Conservation (phyloP, 352 stramenopile species). For the Phytophthora fragariae region DNA sequence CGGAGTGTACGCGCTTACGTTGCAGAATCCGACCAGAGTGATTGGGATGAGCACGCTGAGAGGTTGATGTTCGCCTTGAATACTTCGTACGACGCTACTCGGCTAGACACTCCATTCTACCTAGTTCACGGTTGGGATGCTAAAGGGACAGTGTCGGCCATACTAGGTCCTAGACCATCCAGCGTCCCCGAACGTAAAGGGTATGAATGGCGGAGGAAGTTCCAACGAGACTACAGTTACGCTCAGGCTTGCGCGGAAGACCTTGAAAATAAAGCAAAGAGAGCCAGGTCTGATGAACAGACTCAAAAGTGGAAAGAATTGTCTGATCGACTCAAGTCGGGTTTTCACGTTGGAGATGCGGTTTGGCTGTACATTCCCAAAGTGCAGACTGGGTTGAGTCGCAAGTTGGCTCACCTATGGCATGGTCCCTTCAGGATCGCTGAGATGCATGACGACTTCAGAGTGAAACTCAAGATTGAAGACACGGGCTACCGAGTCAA, state of each 20-base stretch:
- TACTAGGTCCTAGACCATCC: neutral
- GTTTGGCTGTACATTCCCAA: too few relatives aligned
- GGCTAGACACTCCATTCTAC: slow-evolving; percentile 22
- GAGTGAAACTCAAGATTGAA: neutral
- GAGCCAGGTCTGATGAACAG: neutral
- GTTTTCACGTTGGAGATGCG: neutral
- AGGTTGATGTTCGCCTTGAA: slow-evolving; percentile 34
- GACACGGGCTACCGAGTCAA: neutral
- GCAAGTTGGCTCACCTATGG: slow-evolving; percentile 1
- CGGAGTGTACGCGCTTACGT: slow-evolving; percentile 23
- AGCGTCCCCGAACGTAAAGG: neutral
- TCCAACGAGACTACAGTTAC: slow-evolving; percentile 9
- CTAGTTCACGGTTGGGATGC: slow-evolving; percentile 29
- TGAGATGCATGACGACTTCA: neutral
- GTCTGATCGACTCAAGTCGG: neutral
- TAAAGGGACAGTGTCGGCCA: neutral
- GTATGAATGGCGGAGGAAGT: slow-evolving; percentile 5
- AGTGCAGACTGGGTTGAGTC: too few relatives aligned
- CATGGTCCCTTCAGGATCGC: slow-evolving; percentile 9
- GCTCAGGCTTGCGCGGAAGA: slow-evolving; percentile 5
- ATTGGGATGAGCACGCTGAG: slow-evolving; percentile 40
- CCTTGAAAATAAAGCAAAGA: slow-evolving; percentile 1
- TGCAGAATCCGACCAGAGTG: slow-evolving; percentile 28
- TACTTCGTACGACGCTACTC: slow-evolving; percentile 19
- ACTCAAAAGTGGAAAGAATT: neutral